A percentile compares a stretch with the other conserved stretches of the same genome.
phyloP scores from a whole-genome alignment of 306 rosid genomes.

The Begonia peltatifolia region DNA sequence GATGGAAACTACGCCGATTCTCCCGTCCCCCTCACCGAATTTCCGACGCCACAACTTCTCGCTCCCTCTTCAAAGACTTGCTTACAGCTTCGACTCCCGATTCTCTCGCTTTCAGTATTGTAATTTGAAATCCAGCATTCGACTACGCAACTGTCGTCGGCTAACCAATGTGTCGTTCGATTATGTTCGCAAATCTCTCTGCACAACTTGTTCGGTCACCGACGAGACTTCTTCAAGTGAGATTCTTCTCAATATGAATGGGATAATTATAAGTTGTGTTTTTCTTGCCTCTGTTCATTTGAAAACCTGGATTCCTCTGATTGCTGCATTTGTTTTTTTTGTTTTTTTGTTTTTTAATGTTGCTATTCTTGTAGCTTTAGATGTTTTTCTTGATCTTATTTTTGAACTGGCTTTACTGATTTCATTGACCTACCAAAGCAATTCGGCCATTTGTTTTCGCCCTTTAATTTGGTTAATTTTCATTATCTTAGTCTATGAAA shows the following conservation, averaged over 20 bases:
- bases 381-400: background rate
- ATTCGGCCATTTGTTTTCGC: too few relatives aligned
- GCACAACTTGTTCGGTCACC: constrained; percentile 18
- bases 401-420: too few relatives aligned
- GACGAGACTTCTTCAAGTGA: constrained; percentile 21
- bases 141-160: background rate
- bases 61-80: background rate
- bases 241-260: background rate
- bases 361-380: background rate
- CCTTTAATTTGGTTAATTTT: too few relatives aligned
- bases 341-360: background rate
- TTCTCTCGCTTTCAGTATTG: background rate
- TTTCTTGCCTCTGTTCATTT: background rate
- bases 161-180: background rate
- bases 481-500: too few relatives aligned
- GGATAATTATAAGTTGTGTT: background rate
- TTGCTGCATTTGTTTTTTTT: background rate
- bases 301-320: background rate
- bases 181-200: constrained; percentile 1
- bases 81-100: background rate
- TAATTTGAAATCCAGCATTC: background rate
- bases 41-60: background rate
- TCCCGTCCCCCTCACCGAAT: background rate
- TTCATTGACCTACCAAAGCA: too few relatives aligned
- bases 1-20: background rate